Percentiles rank a stretch among this genome's conserved stretches.
Conservation (phyloP, 176 grass and related monocot genomes). For the Ampelocalamus luodianensis region DNA sequence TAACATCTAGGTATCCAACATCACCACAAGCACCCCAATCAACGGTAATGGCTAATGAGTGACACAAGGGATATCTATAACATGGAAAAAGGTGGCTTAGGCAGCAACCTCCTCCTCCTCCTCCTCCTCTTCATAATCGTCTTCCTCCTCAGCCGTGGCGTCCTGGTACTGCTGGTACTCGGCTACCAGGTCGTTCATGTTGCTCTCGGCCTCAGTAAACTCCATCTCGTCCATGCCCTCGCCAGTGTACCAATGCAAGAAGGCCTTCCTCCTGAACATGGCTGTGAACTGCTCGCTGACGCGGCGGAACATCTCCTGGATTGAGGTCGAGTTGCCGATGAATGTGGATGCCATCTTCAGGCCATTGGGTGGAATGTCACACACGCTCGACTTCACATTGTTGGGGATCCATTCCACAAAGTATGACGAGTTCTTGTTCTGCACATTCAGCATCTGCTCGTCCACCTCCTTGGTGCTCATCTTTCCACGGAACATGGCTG, state of each 20-base stretch:
- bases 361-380: constrained; percentile 80
- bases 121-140: constrained; percentile 64
- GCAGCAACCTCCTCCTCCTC: constrained; percentile 49
- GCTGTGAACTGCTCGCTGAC: constrained; percentile 95
- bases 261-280: constrained; percentile 99
- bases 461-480: constrained; percentile 99
- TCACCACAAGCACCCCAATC: constrained; percentile 41
- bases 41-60: background rate
- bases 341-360: constrained; percentile 80
- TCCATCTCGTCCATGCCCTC: constrained; percentile 99
- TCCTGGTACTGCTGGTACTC: constrained; percentile 97
- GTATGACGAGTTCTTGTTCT: constrained; percentile 97
- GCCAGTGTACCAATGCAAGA: constrained; percentile 96
- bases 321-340: constrained; percentile 70
- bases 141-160: constrained; percentile 59
- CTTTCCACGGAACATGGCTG: constrained; percentile 93
- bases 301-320: constrained; percentile 84
- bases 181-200: constrained; percentile 86
- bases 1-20: constrained; percentile 38
- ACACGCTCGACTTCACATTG: constrained; percentile 90
- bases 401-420: constrained; percentile 97
- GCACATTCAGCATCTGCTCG: constrained; percentile 95
- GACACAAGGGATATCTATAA: constrained; percentile 32
- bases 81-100: background rate
- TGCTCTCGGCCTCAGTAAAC: constrained; percentile 85